Evolutionary conservation across 2,329 filamentous ascomycete genomes (phyloP).

Genomic region (Apiospora aurea): DNA sequence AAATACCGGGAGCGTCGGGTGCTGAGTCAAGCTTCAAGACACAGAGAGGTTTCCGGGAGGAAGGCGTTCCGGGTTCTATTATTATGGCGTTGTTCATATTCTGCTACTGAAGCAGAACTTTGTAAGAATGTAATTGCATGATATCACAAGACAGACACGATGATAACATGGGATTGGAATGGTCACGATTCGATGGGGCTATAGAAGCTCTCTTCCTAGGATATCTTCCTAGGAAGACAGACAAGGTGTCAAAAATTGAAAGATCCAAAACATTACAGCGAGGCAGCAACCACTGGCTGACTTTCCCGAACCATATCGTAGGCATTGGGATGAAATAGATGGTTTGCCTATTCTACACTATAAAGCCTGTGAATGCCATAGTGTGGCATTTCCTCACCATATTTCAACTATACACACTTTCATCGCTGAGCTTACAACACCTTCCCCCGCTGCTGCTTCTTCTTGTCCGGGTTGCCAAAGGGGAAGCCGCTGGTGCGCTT

Average conservation of each 20-base stretch:
- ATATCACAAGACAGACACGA: constrained; percentile 12
- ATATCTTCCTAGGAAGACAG: not conserved
- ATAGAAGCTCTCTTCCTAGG: not conserved
- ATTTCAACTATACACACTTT: too few relatives aligned
- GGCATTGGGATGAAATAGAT: too few relatives aligned
- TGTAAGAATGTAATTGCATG: constrained; percentile 22
- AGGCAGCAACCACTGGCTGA: not conserved
- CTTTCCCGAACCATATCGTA: not conserved
- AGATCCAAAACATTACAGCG: not conserved
- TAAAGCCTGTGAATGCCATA: too few relatives aligned
- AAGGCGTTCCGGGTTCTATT: constrained; percentile 3
- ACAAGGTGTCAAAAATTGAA: not conserved
- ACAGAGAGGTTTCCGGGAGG: not conserved
- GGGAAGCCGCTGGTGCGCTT: constrained; percentile 51
- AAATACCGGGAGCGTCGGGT: not conserved
- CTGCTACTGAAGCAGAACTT: not conserved
- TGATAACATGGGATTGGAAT: constrained; percentile 9
- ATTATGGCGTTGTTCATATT: not conserved
- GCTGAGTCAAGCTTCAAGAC: not conserved
- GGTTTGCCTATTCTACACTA: too few relatives aligned
- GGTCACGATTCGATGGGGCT: not conserved
- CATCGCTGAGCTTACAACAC: not conserved
- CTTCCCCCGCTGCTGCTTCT: constrained; percentile 7
- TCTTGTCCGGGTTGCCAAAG: constrained; percentile 41
- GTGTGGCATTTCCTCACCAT: too few relatives aligned